Conservation (phyloP, 1,284 basidiomycete genomes). For the Flammula alnicola region DNA sequence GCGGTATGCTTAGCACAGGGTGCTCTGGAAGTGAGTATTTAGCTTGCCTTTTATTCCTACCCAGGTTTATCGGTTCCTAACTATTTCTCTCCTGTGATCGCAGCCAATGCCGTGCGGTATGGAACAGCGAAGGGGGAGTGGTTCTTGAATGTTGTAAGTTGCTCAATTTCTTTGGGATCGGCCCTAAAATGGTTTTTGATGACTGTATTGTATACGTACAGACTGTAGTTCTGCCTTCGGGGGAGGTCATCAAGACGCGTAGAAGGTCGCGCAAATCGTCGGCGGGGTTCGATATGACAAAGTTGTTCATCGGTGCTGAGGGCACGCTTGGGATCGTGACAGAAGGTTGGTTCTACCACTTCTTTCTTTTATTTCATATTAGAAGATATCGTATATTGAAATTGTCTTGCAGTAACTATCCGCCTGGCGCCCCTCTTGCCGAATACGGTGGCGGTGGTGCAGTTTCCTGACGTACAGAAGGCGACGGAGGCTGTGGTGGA, state of each 20-base stretch:
- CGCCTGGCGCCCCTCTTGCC: slow-evolving; percentile 82
- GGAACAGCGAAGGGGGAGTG: slow-evolving; percentile 86
- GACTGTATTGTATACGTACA: slow-evolving; percentile 35
- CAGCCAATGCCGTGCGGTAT: slow-evolving; percentile 88
- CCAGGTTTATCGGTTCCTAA: slow-evolving; percentile 6
- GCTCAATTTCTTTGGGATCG: slow-evolving; percentile 10
- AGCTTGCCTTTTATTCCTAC: slow-evolving; percentile 11
- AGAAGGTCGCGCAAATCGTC: slow-evolving; percentile 86
- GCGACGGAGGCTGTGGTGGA: slow-evolving; percentile 79
- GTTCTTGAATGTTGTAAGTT: slow-evolving; percentile 78
- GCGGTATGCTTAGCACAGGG: slow-evolving; percentile 90
- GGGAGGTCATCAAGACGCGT: slow-evolving; percentile 93
- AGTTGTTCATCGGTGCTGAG: slow-evolving; percentile 93
- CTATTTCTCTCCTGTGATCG: slow-evolving; percentile 3
- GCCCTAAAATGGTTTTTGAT: no score
- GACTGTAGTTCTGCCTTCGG: slow-evolving; percentile 89
- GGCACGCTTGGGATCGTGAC: slow-evolving; percentile 94
- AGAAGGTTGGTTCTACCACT: slow-evolving; percentile 64
- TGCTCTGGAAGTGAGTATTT: slow-evolving; percentile 74
- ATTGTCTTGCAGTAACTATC: slow-evolving; percentile 69
- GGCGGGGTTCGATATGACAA: slow-evolving; percentile 90
- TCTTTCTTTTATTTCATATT: slow-evolving; percentile 18
- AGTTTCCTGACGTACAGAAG: slow-evolving; percentile 67
- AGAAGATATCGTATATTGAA: neutral
- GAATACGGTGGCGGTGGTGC: slow-evolving; percentile 71